These are phyloP conservation scores for Acacia pycnantha DNA, from an alignment of 331 rosid genomes.

Conservation along the genomic window DNA sequence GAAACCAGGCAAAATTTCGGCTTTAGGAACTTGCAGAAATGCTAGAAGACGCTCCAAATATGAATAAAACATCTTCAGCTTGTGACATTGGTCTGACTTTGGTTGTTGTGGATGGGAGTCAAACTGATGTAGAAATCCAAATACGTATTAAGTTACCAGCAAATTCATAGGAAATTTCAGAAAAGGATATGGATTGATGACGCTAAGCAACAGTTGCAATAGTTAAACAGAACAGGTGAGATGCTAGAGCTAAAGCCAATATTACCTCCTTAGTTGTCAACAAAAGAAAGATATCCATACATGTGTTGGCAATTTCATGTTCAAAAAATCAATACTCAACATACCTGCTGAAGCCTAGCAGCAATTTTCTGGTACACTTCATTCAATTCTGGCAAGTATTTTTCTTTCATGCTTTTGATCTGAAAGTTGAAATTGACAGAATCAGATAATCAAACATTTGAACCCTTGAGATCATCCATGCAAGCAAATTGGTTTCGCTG, in stretches of 20 bases:
- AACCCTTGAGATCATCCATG: slow-evolving; percentile 19
- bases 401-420: slow-evolving; percentile 78
- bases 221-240: not conserved
- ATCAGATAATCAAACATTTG: slow-evolving; percentile 20
- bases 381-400: slow-evolving; percentile 63
- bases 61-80: slow-evolving; percentile 57
- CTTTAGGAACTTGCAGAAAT: slow-evolving; percentile 64
- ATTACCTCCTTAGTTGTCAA: not conserved
- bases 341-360: slow-evolving; percentile 75
- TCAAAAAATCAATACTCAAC: slow-evolving; percentile 12
- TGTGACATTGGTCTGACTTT: slow-evolving; percentile 66
- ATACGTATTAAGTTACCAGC: slow-evolving; percentile 13
- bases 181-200: slow-evolving; percentile 12
- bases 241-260: slow-evolving; percentile 18
- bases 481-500: not conserved
- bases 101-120: slow-evolving; percentile 75
- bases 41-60: slow-evolving; percentile 70
- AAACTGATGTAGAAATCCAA: slow-evolving; percentile 49
- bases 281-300: slow-evolving; percentile 12
- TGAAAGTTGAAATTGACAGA: slow-evolving; percentile 40
- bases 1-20: slow-evolving; percentile 29
- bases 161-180: slow-evolving; percentile 18
- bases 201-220: slow-evolving; percentile 24
- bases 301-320: not conserved
- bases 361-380: slow-evolving; percentile 82